Percentiles rank a stretch among this genome's conserved stretches.
phyloP scores from a whole-genome alignment of 495 filamentous ascomycete species.

The Platismatia glauca region DNA sequence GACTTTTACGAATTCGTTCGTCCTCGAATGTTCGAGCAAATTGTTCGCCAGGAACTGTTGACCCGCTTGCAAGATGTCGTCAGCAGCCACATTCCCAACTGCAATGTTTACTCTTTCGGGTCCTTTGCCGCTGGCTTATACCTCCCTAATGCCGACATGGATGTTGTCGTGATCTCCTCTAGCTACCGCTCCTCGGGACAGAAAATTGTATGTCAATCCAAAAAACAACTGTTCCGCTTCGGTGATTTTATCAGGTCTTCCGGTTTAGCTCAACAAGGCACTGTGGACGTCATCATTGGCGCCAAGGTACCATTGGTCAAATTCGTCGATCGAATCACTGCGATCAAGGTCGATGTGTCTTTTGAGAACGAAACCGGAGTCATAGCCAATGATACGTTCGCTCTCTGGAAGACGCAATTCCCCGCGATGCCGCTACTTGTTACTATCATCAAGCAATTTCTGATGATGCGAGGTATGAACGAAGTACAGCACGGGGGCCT shows the following conservation, averaged over 20 bases:
- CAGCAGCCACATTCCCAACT: slow-evolving; percentile 40
- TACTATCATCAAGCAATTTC: slow-evolving; percentile 81
- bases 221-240: slow-evolving; percentile 41
- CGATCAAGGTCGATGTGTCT: slow-evolving; percentile 77
- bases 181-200: slow-evolving; percentile 40
- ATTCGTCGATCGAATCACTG: slow-evolving; percentile 63
- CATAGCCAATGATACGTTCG: slow-evolving; percentile 67
- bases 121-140: slow-evolving; percentile 88
- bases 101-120: slow-evolving; percentile 66
- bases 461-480: slow-evolving; percentile 80
- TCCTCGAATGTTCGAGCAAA: slow-evolving; percentile 67
- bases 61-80: slow-evolving; percentile 49
- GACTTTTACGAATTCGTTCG: slow-evolving; percentile 79
- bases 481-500: slow-evolving; percentile 84
- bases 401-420: slow-evolving; percentile 64
- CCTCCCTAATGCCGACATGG: slow-evolving; percentile 86
- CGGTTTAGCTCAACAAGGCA: slow-evolving; percentile 40
- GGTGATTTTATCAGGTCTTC: slow-evolving; percentile 38
- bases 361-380: slow-evolving; percentile 86
- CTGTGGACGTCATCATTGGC: slow-evolving; percentile 54
- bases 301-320: slow-evolving; percentile 94
- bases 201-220: slow-evolving; percentile 37
- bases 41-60: slow-evolving; percentile 63
- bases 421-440: slow-evolving; percentile 78
- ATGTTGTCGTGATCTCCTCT: slow-evolving; percentile 73